These are phyloP conservation scores for Boletus edulis DNA, from an alignment of 768 basidiomycete species.

Conservation along the genomic window DNA sequence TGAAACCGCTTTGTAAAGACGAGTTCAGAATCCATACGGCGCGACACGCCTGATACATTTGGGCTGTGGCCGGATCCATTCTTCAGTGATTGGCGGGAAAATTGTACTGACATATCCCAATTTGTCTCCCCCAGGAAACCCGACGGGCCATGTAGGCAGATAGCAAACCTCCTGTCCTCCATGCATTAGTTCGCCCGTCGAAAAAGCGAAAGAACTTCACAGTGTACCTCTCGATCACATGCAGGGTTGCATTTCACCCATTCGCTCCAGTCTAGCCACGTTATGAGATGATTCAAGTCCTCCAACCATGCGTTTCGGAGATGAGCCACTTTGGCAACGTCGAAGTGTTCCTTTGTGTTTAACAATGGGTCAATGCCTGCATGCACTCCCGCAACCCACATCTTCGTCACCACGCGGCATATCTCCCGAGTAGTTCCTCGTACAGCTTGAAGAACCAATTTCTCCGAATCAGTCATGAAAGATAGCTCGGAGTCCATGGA, in stretches of 20 bases:
- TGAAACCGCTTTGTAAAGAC: background rate
- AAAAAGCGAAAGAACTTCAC: background rate
- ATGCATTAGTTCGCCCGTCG: background rate
- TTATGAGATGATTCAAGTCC: slow-evolving; percentile 36
- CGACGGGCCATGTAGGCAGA: slow-evolving; percentile 19
- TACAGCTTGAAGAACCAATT: slow-evolving; percentile 23
- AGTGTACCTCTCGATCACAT: slow-evolving; percentile 41
- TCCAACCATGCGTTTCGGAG: slow-evolving; percentile 32
- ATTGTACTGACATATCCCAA: background rate
- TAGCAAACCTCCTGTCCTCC: slow-evolving; percentile 17
- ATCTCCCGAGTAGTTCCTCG: slow-evolving; percentile 41
- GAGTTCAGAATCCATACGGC: slow-evolving; percentile 1
- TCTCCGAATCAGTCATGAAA: slow-evolving; percentile 29
- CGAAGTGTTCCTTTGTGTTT: background rate
- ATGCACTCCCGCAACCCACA: slow-evolving; percentile 44
- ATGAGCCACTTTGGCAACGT: background rate
- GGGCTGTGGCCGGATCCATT: slow-evolving; percentile 14
- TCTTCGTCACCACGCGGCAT: slow-evolving; percentile 41
- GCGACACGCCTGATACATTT: slow-evolving; percentile 7
- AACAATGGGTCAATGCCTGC: slow-evolving; percentile 16
- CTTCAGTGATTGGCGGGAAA: background rate
- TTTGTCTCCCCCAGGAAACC: slow-evolving; percentile 1
- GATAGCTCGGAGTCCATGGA: background rate
- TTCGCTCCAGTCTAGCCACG: slow-evolving; percentile 50
- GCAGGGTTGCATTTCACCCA: slow-evolving; percentile 49